Base-by-base conservation (phyloP, 2,329 filamentous ascomycete species). In the Setomelanomma holmii region DNA sequence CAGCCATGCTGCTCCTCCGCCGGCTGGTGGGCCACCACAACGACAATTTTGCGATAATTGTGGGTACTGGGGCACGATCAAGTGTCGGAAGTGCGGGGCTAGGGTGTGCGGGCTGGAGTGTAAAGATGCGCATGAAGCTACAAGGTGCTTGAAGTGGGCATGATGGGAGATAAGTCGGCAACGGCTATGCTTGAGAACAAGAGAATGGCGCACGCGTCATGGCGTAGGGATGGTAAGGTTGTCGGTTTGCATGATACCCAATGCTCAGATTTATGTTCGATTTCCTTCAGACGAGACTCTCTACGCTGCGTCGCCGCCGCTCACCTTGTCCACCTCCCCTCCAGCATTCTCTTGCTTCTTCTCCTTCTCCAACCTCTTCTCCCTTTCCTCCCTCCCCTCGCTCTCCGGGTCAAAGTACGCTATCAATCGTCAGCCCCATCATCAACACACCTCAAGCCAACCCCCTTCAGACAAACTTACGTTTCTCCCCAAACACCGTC, bases 91-190 rank as follows among this genome's bases (percentile, higher is more conserved):
- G 77, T 93, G 90, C 75, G 89, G 89, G n/a, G 84, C 84, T 40
- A 81, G 87, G 64, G 86, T 90, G n/a, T 93, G 90, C 71, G 89
- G 89, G 34, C 73, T 93, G 60, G 87, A 90, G 53, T 93, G 90
- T 66, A 80, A 91, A 63, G 85, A 86, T 66, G 80, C 83, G 56
- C 90, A 93, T 72, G 82, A 86, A 47, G 88, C 90, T 72, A 89
- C 89, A 63, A 82, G 90, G 20, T 76, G 72, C 49, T 58, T 75
- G 61, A 74, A 74, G 42, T 74, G 71, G 71, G 68, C 68, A 38
- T 74, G 47, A 61, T n/a, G 33, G 14, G 40, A 23, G 1, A 11
- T 2, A 7, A 33, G 16, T 35, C 16, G 17, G 17, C 19, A 6
- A 16, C 12, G 14, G 20, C 14, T 14, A 50, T 48, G 22, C n/a